Conservation (phyloP, 2,329 filamentous ascomycete species). For the Nannizziopsis arthrosporioides region DNA sequence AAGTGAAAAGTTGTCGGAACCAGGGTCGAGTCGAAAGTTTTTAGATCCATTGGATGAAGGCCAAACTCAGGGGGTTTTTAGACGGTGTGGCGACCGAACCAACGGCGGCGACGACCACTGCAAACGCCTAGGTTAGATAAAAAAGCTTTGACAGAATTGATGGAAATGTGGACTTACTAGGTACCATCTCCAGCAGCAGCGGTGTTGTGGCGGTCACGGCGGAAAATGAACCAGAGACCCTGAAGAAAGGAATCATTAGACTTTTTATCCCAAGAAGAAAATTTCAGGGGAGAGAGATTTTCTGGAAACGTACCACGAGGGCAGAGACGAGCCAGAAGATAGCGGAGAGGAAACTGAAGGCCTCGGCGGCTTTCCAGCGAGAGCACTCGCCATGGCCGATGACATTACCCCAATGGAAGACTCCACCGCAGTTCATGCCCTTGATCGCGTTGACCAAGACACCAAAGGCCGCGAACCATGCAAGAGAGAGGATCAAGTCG, state of each 20-base stretch:
- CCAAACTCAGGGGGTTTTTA: constrained; percentile 11
- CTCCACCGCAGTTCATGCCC: constrained; percentile 41
- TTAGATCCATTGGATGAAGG: background rate
- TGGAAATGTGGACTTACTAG: constrained; percentile 1
- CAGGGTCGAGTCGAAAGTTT: background rate
- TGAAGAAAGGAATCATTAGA: background rate
- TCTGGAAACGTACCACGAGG: constrained; percentile 36
- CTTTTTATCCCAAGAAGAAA: background rate
- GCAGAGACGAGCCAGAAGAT: constrained; percentile 58
- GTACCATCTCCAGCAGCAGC: constrained; percentile 13
- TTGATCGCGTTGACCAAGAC: constrained; percentile 49
- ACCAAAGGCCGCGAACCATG: constrained; percentile 60
- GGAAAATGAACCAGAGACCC: constrained; percentile 17
- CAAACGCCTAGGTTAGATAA: background rate
- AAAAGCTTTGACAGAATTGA: background rate
- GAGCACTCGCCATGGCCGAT: constrained; percentile 44
- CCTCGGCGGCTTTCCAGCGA: constrained; percentile 58
- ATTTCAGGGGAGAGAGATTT: background rate
- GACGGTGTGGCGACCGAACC: constrained; percentile 30
- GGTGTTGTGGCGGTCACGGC: constrained; percentile 10
- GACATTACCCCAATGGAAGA: constrained; percentile 52
- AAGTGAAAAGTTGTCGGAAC: background rate
- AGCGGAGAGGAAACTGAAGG: constrained; percentile 60
- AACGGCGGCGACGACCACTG: constrained; percentile 17
- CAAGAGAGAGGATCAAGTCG: constrained; percentile 56